A percentile compares a stretch with the other conserved stretches of the same genome.
Evolutionary conservation across 2,329 filamentous ascomycete species (phyloP).

Genomic region (Ascochyta pisi): DNA sequence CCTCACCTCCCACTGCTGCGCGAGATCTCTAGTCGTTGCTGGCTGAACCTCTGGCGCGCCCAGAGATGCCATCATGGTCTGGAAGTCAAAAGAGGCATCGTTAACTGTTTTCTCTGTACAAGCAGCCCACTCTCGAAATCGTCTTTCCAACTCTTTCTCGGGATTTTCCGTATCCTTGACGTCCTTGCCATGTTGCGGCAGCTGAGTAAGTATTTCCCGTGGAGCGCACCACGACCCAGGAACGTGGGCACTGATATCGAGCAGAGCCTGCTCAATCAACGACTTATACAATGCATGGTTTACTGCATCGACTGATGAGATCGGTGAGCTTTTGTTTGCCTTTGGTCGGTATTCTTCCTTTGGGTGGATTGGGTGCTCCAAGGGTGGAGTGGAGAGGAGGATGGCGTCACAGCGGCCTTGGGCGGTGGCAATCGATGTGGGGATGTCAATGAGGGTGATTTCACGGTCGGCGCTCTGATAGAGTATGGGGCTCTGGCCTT

Average conservation of each 20-base stretch:
- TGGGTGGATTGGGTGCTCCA: conserved; percentile 56
- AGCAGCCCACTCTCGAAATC: conserved; percentile 40
- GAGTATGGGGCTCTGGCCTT: conserved; percentile 50
- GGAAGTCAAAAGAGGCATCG: conserved; percentile 37
- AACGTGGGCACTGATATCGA: conserved; percentile 37
- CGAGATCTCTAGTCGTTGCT: conserved; percentile 18
- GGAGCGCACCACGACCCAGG: conserved; percentile 35
- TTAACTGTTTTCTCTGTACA: conserved; percentile 31
- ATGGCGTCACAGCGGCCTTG: conserved; percentile 61
- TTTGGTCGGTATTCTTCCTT: conserved; percentile 62
- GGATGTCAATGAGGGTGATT: conserved; percentile 71
- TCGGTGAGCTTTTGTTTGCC: conserved; percentile 53
- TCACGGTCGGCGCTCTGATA: conserved; percentile 60
- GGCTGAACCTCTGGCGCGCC: conserved; percentile 31
- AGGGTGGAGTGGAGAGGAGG: conserved; percentile 56
- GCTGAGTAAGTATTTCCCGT: conserved; percentile 32
- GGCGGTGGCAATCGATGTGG: conserved; percentile 70
- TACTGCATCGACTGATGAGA: conserved; percentile 39
- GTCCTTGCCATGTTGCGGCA: conserved; percentile 19
- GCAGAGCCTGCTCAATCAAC: conserved; percentile 51
- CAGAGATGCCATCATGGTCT: conserved; percentile 46
- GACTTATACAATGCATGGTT: conserved; percentile 48
- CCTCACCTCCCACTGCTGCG: conserved; percentile 38
- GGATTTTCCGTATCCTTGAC: conserved; percentile 30
- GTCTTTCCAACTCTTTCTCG: conserved; percentile 39